Evolutionary conservation across 306 rosid species (phyloP).

Genomic region (Prinsepia uniflora): DNA sequence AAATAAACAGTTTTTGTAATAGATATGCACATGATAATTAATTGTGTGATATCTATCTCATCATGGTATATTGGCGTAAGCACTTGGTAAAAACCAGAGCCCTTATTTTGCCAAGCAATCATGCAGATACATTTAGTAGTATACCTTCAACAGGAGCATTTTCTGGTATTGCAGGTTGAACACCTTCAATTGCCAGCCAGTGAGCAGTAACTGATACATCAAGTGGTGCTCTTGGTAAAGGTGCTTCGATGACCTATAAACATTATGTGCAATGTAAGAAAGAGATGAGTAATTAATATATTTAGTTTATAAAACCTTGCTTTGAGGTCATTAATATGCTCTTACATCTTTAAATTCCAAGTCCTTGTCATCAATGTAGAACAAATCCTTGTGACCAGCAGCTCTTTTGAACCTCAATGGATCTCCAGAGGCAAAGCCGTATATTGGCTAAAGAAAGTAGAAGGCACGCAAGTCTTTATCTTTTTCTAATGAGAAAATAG

Average conservation of each 20-base stretch:
- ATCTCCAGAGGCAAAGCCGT: slow-evolving; percentile 75
- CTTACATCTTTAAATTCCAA: slow-evolving; percentile 90
- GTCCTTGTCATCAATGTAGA: slow-evolving; percentile 87
- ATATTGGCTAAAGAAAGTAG: slow-evolving; percentile 58
- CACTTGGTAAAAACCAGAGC: slow-evolving; percentile 13
- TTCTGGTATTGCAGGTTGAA: slow-evolving; percentile 86
- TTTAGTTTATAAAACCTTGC: slow-evolving; percentile 9
- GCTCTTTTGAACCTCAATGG: slow-evolving; percentile 74
- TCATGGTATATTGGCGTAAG: not conserved
- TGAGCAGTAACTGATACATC: slow-evolving; percentile 67
- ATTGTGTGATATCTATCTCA: not conserved
- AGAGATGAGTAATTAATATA: slow-evolving; percentile 23
- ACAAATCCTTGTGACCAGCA: slow-evolving; percentile 80
- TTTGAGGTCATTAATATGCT: slow-evolving; percentile 23
- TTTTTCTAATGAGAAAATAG: not conserved
- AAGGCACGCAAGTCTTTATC: not conserved
- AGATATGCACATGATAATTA: not conserved
- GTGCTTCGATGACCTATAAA: slow-evolving; percentile 63
- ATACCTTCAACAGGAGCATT: slow-evolving; percentile 68
- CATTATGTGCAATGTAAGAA: slow-evolving; percentile 16
- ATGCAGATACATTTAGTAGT: slow-evolving; percentile 18
- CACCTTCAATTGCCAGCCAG: slow-evolving; percentile 96
- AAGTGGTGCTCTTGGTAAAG: slow-evolving; percentile 69
- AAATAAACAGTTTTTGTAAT: not conserved
- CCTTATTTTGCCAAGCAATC: slow-evolving; percentile 13